Percentiles rank a stretch among this genome's conserved stretches.
These are phyloP conservation scores for Aspergillus asperescens DNA, from an alignment of 495 filamentous ascomycete genomes.

Conservation along the genomic window DNA sequence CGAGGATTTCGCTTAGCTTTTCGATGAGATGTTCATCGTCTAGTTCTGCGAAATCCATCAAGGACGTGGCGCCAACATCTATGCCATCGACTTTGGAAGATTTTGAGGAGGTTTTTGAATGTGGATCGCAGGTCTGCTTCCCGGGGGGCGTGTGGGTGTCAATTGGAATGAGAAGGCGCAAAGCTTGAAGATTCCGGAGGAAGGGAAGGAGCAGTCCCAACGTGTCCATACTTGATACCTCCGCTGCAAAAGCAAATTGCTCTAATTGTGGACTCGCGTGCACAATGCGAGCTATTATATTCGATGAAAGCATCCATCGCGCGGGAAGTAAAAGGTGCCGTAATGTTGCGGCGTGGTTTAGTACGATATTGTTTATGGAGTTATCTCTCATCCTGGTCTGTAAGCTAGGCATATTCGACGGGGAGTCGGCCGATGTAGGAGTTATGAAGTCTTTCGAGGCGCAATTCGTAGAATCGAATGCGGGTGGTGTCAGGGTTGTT, in stretches of 20 bases:
- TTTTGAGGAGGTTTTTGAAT: background rate
- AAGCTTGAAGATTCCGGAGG: constrained; percentile 39
- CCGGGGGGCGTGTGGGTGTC: constrained; percentile 11
- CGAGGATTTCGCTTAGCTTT: constrained; percentile 30
- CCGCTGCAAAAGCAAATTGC: constrained; percentile 49
- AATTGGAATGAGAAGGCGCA: constrained; percentile 42
- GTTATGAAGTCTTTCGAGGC: constrained; percentile 13
- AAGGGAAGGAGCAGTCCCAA: constrained; percentile 44
- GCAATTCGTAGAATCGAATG: constrained; percentile 16
- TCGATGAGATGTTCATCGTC: constrained; percentile 34
- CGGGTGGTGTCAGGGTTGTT: constrained; percentile 29
- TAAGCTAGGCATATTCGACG: constrained; percentile 23
- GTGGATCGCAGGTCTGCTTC: background rate
- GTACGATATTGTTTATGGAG: constrained; percentile 40
- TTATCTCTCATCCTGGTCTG: constrained; percentile 36
- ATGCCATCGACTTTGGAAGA: constrained; percentile 1
- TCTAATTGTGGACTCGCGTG: constrained; percentile 54
- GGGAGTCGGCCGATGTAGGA: constrained; percentile 25
- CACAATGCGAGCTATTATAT: constrained; percentile 47
- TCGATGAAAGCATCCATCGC: constrained; percentile 48
- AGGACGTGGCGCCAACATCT: constrained; percentile 18
- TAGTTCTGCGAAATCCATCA: constrained; percentile 34
- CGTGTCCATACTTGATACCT: constrained; percentile 39
- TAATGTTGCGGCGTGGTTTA: constrained; percentile 47
- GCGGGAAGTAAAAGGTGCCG: constrained; percentile 54